These are phyloP conservation scores for Posidonia australis DNA, from an alignment of 106 monocot species.

Conservation along the genomic window DNA sequence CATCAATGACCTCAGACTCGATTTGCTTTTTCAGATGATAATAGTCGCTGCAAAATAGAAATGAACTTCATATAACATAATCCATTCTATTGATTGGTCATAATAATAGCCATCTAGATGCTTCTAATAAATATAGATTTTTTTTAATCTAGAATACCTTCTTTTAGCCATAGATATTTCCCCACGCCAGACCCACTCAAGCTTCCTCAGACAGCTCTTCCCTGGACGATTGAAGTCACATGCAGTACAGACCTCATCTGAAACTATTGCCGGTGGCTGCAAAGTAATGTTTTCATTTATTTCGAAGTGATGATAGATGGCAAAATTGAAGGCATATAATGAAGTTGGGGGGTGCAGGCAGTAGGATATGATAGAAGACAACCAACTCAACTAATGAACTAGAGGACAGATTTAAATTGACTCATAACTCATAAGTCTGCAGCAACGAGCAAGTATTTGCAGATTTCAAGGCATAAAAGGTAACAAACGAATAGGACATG, in stretches of 20 bases:
- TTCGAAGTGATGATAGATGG: too few species aligned
- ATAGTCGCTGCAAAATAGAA: conserved; percentile 63
- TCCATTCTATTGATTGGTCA: background rate
- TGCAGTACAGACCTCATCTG: conserved; percentile 91
- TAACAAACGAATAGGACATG: too few species aligned
- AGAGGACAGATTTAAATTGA: too few species aligned
- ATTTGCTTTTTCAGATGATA: conserved; percentile 90
- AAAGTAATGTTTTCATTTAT: background rate
- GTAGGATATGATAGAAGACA: too few species aligned
- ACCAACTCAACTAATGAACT: too few species aligned
- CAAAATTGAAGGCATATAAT: too few species aligned
- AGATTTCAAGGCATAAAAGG: too few species aligned
- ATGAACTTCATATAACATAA: background rate
- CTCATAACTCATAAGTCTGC: too few species aligned
- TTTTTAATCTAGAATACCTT: conserved; percentile 50
- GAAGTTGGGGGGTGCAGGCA: too few species aligned
- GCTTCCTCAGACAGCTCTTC: conserved; percentile 87
- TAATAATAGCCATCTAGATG: background rate
- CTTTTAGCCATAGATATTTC: conserved; percentile 83
- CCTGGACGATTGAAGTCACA: conserved; percentile 99
- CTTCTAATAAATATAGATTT: background rate
- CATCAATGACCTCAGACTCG: conserved; percentile 67
- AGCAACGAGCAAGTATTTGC: too few species aligned
- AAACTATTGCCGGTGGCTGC: conserved; percentile 91
- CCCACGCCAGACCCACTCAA: conserved; percentile 99